Percentiles rank a stretch among this genome's conserved stretches.
Evolutionary conservation across 1,139 yeast genomes (phyloP).

Genomic region (Geotrichum citri-aurantii): DNA sequence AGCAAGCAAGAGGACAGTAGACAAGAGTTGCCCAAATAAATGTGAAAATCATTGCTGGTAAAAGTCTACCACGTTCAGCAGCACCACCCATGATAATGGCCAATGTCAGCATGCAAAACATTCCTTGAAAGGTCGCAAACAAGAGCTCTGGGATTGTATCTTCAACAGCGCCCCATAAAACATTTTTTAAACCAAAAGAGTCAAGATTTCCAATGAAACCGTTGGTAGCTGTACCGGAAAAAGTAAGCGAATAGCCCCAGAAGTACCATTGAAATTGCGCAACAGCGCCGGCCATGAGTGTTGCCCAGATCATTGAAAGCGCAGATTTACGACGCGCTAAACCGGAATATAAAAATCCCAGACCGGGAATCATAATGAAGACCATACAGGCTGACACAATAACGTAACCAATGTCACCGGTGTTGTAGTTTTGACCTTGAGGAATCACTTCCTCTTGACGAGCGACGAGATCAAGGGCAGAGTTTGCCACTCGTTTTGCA

Average conservation of each 20-base stretch:
- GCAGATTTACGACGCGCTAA: conserved; percentile 90
- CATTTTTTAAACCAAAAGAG: conserved; percentile 72
- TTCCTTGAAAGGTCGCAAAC: conserved; percentile 82
- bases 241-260: conserved; percentile 95
- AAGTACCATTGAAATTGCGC: conserved; percentile 91
- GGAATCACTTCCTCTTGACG: conserved; percentile 4
- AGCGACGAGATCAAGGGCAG: background rate
- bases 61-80: conserved; percentile 86
- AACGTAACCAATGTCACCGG: conserved; percentile 49
- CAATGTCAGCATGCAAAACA: conserved; percentile 83
- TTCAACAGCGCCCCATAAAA: conserved; percentile 47
- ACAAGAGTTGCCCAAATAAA: conserved; percentile 89
- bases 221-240: conserved; percentile 67
- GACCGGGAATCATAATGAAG: conserved; percentile 90
- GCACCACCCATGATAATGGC: conserved; percentile 93
- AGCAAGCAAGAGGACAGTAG: conserved; percentile 86
- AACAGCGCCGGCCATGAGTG: conserved; percentile 68
- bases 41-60: conserved; percentile 77
- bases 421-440: conserved; percentile 36
- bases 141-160: conserved; percentile 72
- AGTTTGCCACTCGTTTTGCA: conserved; percentile 2
- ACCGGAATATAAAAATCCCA: conserved; percentile 89
- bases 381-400: conserved; percentile 63
- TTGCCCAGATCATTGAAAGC: conserved; percentile 79
- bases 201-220: conserved; percentile 82